Evolutionary conservation across 1,139 yeast species (phyloP).

Genomic region (Pichia norvegensis): DNA sequence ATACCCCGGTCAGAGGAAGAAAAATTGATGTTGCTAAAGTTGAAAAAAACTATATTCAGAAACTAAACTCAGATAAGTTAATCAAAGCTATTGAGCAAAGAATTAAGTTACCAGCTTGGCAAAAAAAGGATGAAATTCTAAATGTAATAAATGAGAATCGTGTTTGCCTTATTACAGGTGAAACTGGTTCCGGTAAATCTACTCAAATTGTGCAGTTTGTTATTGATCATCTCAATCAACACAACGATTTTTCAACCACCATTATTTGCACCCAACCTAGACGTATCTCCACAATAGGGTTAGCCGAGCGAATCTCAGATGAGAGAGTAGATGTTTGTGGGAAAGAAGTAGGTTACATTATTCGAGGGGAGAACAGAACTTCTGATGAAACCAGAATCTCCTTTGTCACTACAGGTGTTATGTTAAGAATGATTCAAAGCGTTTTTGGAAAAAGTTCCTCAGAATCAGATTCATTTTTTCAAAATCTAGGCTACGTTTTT

Average conservation of each 20-base stretch:
- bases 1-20: conserved; percentile 5
- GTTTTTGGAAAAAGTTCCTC: conserved; percentile 19
- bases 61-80: conserved; percentile 22
- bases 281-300: conserved; percentile 89
- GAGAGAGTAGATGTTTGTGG: conserved; percentile 71
- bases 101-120: conserved; percentile 74
- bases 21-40: conserved; percentile 19
- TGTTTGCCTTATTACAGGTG: conserved; percentile 83
- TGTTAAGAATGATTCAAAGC: conserved; percentile 74
- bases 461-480: conserved; percentile 33
- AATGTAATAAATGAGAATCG: conserved; percentile 48
- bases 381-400: conserved; percentile 55
- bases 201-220: conserved; percentile 90
- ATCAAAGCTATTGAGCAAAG: conserved; percentile 39
- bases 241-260: conserved; percentile 44
- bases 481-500: conserved; percentile 59
- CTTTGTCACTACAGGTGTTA: conserved; percentile 89
- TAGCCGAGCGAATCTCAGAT: conserved; percentile 86
- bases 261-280: conserved; percentile 93
- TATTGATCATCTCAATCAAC: conserved; percentile 49
- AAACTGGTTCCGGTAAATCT: conserved; percentile 94
- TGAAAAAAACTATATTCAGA: conserved; percentile 21
- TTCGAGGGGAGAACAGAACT: conserved; percentile 81
- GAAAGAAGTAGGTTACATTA: conserved; percentile 76
- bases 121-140: conserved; percentile 48